Evolutionary conservation across 2,329 filamentous ascomycete species (phyloP), one percentile per base, ranked within the genome.

Genomic region (Penicillium decumbens): DNA sequence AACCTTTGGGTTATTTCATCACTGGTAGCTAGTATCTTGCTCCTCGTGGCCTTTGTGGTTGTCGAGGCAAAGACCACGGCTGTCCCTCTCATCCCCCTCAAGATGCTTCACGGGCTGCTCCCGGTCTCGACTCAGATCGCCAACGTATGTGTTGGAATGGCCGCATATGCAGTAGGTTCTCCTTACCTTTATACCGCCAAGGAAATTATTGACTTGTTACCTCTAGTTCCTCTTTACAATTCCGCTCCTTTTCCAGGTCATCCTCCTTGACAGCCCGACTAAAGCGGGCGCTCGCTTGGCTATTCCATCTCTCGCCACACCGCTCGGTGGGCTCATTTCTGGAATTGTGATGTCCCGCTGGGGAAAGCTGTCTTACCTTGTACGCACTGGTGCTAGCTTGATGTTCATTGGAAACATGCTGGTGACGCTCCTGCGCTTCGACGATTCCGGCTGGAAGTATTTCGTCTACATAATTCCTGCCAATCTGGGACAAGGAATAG

Each of bases 111-210:
- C n/a, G 81, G 82, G 0, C 65, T 72, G 9, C 69, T 81, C 27
- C 79, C 80, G 0, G 66, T 82, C 1, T 72, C 78, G 2, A 80
- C 77, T 2, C 80, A 83, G 54, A 68, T 79, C 20, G 74, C 80
- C 41, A 85, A 85, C 53, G 69, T 84, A 10, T 82, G 79, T 49
- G 77, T 79, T 1, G 82, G 82, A 0, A 75, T 83, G 64, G 75
- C 80, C 7, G 80, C 80, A 1, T 85, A 85, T 63, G 80, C 80
- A 13, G 81, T 84, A 62, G 65, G 79, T 72, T 6, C 15, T 15
- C 10, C 30, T 20, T 24, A 23, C 8, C 4, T 43, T 3, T 10
- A 12, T 6, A 2, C 3, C 15, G 6, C 13, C 9, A 7, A 15
- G 8, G 3, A 5, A 28, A 5, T 6, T 6, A 23, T 33, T 47